Percentiles rank a stretch among this genome's conserved stretches.
These are phyloP conservation scores for Lachancea quebecensis DNA, from an alignment of 805 yeast species.

Conservation along the genomic window DNA sequence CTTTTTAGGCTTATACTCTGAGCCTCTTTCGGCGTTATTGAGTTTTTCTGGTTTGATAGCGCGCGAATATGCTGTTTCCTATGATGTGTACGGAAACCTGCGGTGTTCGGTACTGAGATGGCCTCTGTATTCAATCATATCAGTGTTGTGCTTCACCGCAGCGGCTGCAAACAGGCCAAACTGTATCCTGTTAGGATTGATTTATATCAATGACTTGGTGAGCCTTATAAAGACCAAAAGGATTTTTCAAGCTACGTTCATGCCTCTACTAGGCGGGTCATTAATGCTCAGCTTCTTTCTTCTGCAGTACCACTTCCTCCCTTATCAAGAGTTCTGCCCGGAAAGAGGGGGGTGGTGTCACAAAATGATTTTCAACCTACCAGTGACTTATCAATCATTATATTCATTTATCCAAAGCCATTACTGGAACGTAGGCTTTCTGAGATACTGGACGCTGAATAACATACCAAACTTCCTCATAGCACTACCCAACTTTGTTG, in stretches of 20 bases:
- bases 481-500: conserved; percentile 57
- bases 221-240: conserved; percentile 15
- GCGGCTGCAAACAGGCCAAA: conserved; percentile 70
- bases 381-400: conserved; percentile 35
- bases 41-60: conserved; percentile 50
- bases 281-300: conserved; percentile 43
- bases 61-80: conserved; percentile 34
- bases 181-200: conserved; percentile 62
- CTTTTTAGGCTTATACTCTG: conserved; percentile 67
- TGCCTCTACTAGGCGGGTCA: conserved; percentile 49
- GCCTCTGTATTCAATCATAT: conserved; percentile 17
- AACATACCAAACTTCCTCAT: conserved; percentile 79
- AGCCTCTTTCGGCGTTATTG: conserved; percentile 57
- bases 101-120: conserved; percentile 11
- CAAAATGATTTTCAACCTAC: conserved; percentile 23
- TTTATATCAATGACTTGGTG: conserved; percentile 53
- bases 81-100: conserved; percentile 12
- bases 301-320: conserved; percentile 39
- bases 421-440: conserved; percentile 83
- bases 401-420: conserved; percentile 64
- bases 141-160: conserved; percentile 39
- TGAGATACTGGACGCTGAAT: conserved; percentile 73
- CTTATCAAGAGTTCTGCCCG: conserved; percentile 61
- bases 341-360: conserved; percentile 75
- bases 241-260: conserved; percentile 16